Evolutionary conservation across 768 basidiomycete genomes (phyloP), one percentile per base, ranked within the genome.

Genomic region (Rhizopogon rudus): DNA sequence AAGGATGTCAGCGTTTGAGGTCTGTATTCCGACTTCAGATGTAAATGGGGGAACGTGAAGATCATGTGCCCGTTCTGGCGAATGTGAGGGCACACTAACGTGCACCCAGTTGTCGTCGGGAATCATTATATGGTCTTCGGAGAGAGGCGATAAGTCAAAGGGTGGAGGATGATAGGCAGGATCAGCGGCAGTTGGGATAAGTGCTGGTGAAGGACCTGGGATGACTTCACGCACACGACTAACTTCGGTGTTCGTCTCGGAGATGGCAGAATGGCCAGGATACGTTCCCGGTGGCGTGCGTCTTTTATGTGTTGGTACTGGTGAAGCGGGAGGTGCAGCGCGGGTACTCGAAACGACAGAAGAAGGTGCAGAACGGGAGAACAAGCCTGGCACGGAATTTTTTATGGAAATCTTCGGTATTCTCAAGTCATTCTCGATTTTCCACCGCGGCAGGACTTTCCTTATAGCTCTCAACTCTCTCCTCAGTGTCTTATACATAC

Each of bases 401-500:
- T 49, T 37, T 13, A 49, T 49, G 20, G 48, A 49, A 49, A 49
- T 49, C 6, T 3, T 49, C 20, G 48, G 48, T 16, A 49, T 20
- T 22, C 9, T 12, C 20, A 49, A 37, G 35, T 70, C 68, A 33
- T 70, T 70, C 56, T 70, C 62, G 5, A 70, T 68, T 41, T 68
- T 57, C 6, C 67, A 70, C 10, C 57, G 64, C 31, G 68, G 70
- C 9, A 71, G 62, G 44, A 68, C 58, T 28, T 68, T 68, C 44
- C 60, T 59, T 59, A 70, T 62, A 48, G 65, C 62, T 33, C 66
- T 70, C 25, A 67, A 60, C 54, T 71, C 70, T 28, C 68, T 74
- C 51, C 70, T 61, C 29, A 77, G 63, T 35, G 70, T 62, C 54
- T 71, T 70, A 63, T 73, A 77, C 20, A 73, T 50, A 41, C 65